phyloP scores from a whole-genome alignment of 352 stramenopile genomes.

The Globisporangium heterothallicum region DNA sequence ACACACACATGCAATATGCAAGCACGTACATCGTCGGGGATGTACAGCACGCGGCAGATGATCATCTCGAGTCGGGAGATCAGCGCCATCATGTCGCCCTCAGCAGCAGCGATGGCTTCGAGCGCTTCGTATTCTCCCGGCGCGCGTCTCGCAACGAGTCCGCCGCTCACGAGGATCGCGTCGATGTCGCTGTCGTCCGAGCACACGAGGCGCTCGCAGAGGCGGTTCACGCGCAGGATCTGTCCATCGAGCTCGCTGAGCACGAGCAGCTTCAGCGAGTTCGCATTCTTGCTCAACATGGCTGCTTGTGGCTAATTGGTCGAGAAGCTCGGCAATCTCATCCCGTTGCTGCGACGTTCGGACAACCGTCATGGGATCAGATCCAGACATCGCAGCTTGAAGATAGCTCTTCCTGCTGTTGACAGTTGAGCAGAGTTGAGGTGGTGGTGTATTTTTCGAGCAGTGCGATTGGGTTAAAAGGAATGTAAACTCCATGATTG shows the following conservation, averaged over 20 bases:
- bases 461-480: no score
- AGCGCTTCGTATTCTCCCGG: slow-evolving; percentile 45
- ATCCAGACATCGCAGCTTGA: no score
- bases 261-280: slow-evolving; percentile 72
- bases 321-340: not conserved
- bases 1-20: not conserved
- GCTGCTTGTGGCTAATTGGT: not conserved
- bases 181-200: slow-evolving; percentile 60
- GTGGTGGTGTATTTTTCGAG: no score
- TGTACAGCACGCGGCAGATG: slow-evolving; percentile 81
- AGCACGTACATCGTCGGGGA: slow-evolving; percentile 52
- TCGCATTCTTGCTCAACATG: slow-evolving; percentile 3
- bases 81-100: slow-evolving; percentile 88
- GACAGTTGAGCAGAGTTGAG: no score
- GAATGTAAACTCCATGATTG: no score
- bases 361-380: no score
- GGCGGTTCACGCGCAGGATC: slow-evolving; percentile 61
- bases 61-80: slow-evolving; percentile 86
- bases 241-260: slow-evolving; percentile 65
- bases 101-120: slow-evolving; percentile 59
- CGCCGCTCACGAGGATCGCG: slow-evolving; percentile 72
- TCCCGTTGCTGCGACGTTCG: not conserved
- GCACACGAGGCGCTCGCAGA: slow-evolving; percentile 73
- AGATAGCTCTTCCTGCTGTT: no score
- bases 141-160: slow-evolving; percentile 41